phyloP scores from a whole-genome alignment of 148 eudicot species.

The Gaultheria prostrata region DNA sequence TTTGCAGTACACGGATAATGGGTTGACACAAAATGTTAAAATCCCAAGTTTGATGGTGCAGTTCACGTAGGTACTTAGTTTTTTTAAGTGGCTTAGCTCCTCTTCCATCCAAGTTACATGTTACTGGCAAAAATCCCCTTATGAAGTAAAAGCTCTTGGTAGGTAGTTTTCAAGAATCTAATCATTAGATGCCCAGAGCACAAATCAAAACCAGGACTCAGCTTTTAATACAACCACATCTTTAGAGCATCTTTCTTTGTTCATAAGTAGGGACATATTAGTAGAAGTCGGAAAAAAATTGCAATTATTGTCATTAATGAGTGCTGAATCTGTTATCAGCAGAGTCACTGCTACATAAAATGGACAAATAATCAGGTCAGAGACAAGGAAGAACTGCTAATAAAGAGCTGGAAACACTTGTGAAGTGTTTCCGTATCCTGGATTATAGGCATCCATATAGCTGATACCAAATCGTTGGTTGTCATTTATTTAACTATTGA shows the following conservation, averaged over 20 bases:
- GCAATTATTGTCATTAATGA: background rate
- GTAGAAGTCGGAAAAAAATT: background rate
- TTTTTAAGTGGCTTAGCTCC: background rate
- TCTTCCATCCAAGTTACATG: background rate
- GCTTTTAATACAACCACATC: background rate
- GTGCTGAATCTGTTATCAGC: too few species aligned
- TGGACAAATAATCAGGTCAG: background rate
- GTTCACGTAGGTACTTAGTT: background rate
- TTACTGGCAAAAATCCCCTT: background rate
- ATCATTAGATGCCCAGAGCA: background rate
- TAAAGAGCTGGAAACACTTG: background rate
- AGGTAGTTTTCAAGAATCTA: background rate
- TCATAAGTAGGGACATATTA: background rate
- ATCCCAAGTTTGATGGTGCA: background rate
- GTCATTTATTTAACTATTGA: background rate
- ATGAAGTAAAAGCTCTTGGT: background rate
- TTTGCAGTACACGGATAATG: background rate
- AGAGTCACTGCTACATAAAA: background rate
- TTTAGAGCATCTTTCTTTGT: background rate
- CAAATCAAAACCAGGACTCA: constrained; percentile 1
- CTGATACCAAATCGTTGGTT: background rate
- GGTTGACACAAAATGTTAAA: background rate
- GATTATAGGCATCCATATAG: background rate
- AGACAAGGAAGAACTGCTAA: background rate
- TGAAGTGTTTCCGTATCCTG: background rate